Evolutionary conservation across 805 yeast species (phyloP).

Genomic region (Suhomyces sp.): DNA sequence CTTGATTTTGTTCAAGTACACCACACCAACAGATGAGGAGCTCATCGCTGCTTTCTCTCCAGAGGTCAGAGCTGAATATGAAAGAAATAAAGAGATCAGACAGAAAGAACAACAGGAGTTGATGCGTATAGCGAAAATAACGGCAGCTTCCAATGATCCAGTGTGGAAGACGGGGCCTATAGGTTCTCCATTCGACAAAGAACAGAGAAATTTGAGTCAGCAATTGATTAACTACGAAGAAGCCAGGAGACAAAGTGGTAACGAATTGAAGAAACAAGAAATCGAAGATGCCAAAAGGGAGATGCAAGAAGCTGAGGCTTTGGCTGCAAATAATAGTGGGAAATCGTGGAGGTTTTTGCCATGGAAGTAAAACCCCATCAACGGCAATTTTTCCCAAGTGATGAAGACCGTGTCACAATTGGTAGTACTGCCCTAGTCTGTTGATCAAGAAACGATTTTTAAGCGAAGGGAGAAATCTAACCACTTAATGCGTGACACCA

Average conservation of each 20-base stretch:
- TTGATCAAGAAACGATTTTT: too few relatives aligned
- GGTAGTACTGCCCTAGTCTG: too few relatives aligned
- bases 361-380: not conserved
- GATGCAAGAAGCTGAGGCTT: slow-evolving; percentile 25
- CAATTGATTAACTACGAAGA: slow-evolving; percentile 42
- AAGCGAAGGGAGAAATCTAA: too few relatives aligned
- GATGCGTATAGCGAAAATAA: slow-evolving; percentile 62
- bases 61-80: slow-evolving; percentile 75
- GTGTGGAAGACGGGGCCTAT: slow-evolving; percentile 80
- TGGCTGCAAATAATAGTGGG: slow-evolving; percentile 19
- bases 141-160: slow-evolving; percentile 70
- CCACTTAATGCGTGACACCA: too few relatives aligned
- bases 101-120: slow-evolving; percentile 67
- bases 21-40: slow-evolving; percentile 85
- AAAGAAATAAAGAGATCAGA: slow-evolving; percentile 58
- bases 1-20: slow-evolving; percentile 63
- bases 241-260: slow-evolving; percentile 50
- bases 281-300: slow-evolving; percentile 32
- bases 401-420: too few relatives aligned
- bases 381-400: too few relatives aligned
- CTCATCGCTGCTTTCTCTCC: slow-evolving; percentile 75
- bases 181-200: slow-evolving; percentile 63
- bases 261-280: slow-evolving; percentile 34
- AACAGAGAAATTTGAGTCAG: slow-evolving; percentile 36
- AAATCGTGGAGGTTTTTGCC: slow-evolving; percentile 16